Conservation (phyloP, 2,329 filamentous ascomycete species). For the Sclerotinia borealis region DNA sequence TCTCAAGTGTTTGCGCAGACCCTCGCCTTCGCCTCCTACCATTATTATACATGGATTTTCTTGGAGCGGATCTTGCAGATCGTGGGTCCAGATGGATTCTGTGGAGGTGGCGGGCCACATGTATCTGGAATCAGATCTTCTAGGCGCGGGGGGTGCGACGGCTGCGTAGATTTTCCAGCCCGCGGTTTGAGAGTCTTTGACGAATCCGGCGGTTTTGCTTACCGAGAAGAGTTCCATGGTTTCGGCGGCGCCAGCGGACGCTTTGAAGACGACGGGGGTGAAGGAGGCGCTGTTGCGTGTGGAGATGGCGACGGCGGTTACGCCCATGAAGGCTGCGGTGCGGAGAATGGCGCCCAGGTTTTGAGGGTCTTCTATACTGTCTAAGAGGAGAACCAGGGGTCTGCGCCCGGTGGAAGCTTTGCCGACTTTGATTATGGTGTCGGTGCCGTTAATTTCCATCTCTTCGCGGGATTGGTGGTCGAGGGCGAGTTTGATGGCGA, state of each 20-base stretch:
- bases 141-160: conserved; percentile 43
- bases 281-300: conserved; percentile 67
- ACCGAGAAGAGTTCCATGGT: conserved; percentile 68
- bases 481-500: conserved; percentile 53
- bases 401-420: conserved; percentile 40
- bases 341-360: conserved; percentile 88
- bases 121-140: conserved; percentile 22
- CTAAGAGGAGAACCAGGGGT: conserved; percentile 67
- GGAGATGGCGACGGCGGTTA: conserved; percentile 75
- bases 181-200: conserved; percentile 57
- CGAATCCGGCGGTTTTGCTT: conserved; percentile 60
- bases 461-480: conserved; percentile 71
- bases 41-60: conserved; percentile 69
- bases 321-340: conserved; percentile 84
- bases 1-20: conserved; percentile 59
- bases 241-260: conserved; percentile 83
- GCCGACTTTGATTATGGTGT: conserved; percentile 41
- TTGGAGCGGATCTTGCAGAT: conserved; percentile 50
- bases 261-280: conserved; percentile 74
- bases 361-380: conserved; percentile 76
- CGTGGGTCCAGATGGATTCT: conserved; percentile 39
- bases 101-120: neutral
- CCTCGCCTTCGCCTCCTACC: conserved; percentile 75
- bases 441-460: conserved; percentile 61
- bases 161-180: conserved; percentile 85